Conservation (phyloP, 164 flowering plant species). For the Liquidambar formosana region DNA sequence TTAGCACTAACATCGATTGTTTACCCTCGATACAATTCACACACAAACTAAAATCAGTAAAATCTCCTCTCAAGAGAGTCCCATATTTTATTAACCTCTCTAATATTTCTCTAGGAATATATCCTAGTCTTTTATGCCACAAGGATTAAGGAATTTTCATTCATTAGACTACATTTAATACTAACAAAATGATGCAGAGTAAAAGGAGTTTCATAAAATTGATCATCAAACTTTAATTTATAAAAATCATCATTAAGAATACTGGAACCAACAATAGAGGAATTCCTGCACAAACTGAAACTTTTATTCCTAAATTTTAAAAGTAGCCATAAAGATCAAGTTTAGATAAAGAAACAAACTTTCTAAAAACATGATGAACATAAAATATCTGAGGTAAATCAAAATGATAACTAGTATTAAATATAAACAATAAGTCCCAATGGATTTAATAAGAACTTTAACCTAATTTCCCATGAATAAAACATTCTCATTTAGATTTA, state of each 20-base stretch:
- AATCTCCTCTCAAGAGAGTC: neutral
- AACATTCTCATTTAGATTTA: slow-evolving; percentile 13
- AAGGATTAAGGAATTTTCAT: slow-evolving; percentile 16
- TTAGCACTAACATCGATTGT: too few relatives aligned
- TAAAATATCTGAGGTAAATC: slow-evolving; percentile 12
- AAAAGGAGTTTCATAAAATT: too few relatives aligned
- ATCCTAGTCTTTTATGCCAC: slow-evolving; percentile 21
- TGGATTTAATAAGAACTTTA: slow-evolving; percentile 3
- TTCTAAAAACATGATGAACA: slow-evolving; percentile 4
- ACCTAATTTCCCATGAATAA: slow-evolving; percentile 11
- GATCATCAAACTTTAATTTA: too few relatives aligned
- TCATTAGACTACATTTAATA: neutral
- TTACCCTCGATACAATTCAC: slow-evolving; percentile 13
- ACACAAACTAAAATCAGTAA: slow-evolving; percentile 1
- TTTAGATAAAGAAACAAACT: slow-evolving; percentile 13
- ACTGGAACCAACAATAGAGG: slow-evolving; percentile 11
- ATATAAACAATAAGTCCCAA: slow-evolving; percentile 14
- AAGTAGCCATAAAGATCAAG: neutral
- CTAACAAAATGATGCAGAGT: slow-evolving; percentile 16
- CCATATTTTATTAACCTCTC: slow-evolving; percentile 3
- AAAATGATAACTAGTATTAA: slow-evolving; percentile 4
- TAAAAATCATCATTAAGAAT: slow-evolving; percentile 12
- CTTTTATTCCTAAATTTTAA: slow-evolving; percentile 9
- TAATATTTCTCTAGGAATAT: slow-evolving; percentile 17
- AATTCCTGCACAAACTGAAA: slow-evolving; percentile 6